Percentiles rank a stretch among this genome's conserved stretches.
Conservation (phyloP, 352 stramenopile genomes). For the Plasmopara halstedii region DNA sequence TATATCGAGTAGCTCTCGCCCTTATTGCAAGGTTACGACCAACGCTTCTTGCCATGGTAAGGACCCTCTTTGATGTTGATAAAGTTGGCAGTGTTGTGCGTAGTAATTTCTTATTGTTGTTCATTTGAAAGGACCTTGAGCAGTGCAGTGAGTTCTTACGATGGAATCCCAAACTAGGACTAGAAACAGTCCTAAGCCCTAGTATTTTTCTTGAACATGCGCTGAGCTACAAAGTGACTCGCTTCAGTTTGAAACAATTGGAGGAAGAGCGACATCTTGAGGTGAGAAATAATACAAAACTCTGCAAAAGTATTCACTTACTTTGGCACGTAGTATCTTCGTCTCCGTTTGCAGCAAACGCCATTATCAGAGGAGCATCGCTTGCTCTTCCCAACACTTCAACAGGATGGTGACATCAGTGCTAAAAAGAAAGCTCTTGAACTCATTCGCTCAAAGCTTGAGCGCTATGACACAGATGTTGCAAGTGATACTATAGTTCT, state of each 20-base stretch:
- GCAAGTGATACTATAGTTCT: conserved; percentile 63
- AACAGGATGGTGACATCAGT: conserved; percentile 24
- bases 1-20: conserved; percentile 63
- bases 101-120: neutral
- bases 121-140: conserved; percentile 49
- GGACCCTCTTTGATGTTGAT: neutral
- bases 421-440: conserved; percentile 39
- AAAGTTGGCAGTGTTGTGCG: neutral
- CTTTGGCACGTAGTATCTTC: conserved; percentile 44
- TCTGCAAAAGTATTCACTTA: neutral
- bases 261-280: conserved; percentile 66
- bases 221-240: conserved; percentile 62
- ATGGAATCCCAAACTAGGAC: conserved; percentile 42
- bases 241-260: conserved; percentile 41
- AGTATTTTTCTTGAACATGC: conserved; percentile 36
- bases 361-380: conserved; percentile 54
- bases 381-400: conserved; percentile 65
- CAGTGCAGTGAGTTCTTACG: conserved; percentile 63
- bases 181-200: conserved; percentile 30
- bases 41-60: conserved; percentile 51
- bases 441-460: conserved; percentile 52
- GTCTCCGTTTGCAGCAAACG: conserved; percentile 51
- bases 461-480: conserved; percentile 54
- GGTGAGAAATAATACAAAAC: conserved; percentile 15
- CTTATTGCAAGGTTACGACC: conserved; percentile 50